These are phyloP conservation scores for Imleria badia DNA, from an alignment of 768 basidiomycete species.

Conservation along the genomic window DNA sequence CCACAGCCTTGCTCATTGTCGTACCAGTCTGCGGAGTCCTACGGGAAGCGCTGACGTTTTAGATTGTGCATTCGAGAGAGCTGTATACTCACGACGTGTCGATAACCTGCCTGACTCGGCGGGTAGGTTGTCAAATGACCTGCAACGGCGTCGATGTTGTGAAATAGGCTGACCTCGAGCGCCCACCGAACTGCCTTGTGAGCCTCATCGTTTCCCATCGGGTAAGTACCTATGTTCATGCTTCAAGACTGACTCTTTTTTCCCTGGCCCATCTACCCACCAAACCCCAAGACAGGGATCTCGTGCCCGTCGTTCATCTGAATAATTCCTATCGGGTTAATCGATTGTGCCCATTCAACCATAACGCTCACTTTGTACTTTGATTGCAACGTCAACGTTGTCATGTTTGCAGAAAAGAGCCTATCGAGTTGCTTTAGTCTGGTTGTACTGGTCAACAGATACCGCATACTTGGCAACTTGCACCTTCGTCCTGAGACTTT, in stretches of 20 bases:
- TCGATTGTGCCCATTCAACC: not conserved
- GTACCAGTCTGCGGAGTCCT: conserved; percentile 11
- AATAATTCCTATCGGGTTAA: not conserved
- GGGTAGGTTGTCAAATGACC: not conserved
- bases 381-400: conserved; percentile 2
- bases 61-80: not conserved
- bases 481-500: too few relatives aligned
- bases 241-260: not conserved
- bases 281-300: conserved; percentile 8
- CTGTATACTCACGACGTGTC: conserved; percentile 9
- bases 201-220: conserved; percentile 4
- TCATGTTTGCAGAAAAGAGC: not conserved
- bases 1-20: conserved; percentile 65
- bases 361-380: conserved; percentile 5
- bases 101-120: conserved; percentile 3
- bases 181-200: conserved; percentile 5
- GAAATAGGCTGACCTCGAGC: conserved; percentile 4
- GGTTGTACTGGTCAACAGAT: not conserved
- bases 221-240: not conserved
- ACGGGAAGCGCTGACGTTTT: not conserved
- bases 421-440: not conserved
- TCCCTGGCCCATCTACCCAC: not conserved
- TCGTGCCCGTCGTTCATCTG: conserved; percentile 6
- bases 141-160: not conserved
- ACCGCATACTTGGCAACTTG: too few relatives aligned